phyloP scores from a whole-genome alignment of 2,329 filamentous ascomycete species.

The Talaromyces sp. region DNA sequence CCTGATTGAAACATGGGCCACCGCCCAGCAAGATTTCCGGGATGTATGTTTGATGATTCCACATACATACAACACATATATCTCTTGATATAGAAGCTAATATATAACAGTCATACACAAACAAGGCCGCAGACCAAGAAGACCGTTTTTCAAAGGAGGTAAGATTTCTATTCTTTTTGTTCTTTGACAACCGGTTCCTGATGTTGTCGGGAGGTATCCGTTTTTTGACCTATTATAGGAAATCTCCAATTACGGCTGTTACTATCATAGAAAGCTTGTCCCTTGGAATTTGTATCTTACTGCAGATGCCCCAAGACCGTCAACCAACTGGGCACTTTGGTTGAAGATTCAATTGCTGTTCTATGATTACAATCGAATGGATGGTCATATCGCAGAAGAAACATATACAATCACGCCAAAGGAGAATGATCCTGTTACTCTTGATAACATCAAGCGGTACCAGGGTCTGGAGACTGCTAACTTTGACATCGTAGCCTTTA shows the following conservation, averaged over 20 bases:
- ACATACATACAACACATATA: not conserved
- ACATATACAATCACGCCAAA: not conserved
- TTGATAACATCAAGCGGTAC: not conserved
- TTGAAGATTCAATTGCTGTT: not conserved
- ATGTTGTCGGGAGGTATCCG: too few relatives aligned
- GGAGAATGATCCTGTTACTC: not conserved
- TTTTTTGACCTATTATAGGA: not conserved
- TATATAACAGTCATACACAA: not conserved
- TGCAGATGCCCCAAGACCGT: not conserved
- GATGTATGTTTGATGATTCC: conserved; percentile 2
- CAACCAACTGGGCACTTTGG: not conserved
- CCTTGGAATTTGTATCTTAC: not conserved
- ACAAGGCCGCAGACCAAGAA: not conserved
- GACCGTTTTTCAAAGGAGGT: not conserved
- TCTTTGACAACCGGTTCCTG: too few relatives aligned
- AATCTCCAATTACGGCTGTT: not conserved
- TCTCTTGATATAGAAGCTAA: not conserved
- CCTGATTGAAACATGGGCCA: conserved; percentile 1
- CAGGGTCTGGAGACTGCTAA: not conserved
- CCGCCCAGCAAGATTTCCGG: conserved; percentile 2
- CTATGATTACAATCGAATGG: not conserved
- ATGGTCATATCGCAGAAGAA: not conserved
- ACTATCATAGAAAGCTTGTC: not conserved
- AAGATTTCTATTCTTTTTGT: not conserved
- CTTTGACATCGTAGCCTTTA: not conserved